A percentile compares a stretch with the other conserved stretches of the same genome.
These are phyloP conservation scores for Solanum boliviense DNA, from an alignment of 257 asterid genomes.

Conservation along the genomic window DNA sequence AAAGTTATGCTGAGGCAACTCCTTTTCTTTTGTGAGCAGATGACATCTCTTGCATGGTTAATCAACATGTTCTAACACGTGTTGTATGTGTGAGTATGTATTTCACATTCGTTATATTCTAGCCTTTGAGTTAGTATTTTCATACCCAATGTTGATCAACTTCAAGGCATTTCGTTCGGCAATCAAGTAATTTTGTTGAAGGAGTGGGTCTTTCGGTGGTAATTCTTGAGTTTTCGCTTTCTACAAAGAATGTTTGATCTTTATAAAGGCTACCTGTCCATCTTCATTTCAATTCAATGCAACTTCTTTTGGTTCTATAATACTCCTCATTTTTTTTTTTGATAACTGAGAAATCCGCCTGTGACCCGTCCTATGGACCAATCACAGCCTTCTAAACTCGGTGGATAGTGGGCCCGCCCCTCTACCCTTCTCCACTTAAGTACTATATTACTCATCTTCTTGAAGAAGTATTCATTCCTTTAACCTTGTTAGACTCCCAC, in stretches of 20 bases:
- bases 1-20: neutral
- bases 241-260: neutral
- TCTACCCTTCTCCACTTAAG: no score
- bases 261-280: neutral
- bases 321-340: neutral
- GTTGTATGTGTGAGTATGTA: neutral
- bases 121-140: neutral
- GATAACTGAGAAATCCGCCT: no score
- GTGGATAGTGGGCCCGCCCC: no score
- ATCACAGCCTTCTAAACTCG: no score
- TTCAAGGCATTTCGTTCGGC: neutral
- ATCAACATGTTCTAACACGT: neutral
- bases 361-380: no score
- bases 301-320: neutral
- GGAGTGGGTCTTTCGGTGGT: neutral
- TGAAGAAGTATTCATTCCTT: neutral
- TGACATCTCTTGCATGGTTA: neutral
- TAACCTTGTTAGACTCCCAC: neutral
- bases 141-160: neutral
- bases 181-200: neutral
- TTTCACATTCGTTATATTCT: neutral
- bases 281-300: neutral
- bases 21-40: neutral
- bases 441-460: neutral
- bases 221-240: neutral